These are phyloP conservation scores for Pseudisothecium myosuroides DNA, from an alignment of 225 moss, liverwort and hornwort species.

Conservation along the genomic window DNA sequence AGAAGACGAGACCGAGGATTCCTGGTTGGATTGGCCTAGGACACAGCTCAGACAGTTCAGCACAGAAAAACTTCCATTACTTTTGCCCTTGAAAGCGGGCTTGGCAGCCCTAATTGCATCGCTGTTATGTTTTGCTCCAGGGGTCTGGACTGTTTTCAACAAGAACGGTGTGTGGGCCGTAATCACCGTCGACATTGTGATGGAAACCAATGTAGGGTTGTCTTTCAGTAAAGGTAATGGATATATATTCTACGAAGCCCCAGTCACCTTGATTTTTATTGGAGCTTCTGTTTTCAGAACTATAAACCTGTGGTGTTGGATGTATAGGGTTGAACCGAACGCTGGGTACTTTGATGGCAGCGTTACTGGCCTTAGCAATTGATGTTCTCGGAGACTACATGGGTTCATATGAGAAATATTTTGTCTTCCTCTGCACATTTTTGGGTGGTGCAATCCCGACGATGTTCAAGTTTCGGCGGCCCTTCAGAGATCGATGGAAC, in stretches of 20 bases:
- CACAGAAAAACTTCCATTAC: background rate
- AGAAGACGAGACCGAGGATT: background rate
- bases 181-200: conserved; percentile 27
- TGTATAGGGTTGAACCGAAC: conserved; percentile 28
- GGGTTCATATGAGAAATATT: conserved; percentile 27
- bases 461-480: conserved; percentile 28
- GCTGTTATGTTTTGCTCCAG: conserved; percentile 20
- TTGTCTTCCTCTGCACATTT: conserved; percentile 12
- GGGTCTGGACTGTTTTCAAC: conserved; percentile 3
- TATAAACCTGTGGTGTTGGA: background rate
- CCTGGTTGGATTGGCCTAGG: conserved; percentile 3
- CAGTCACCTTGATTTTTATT: background rate
- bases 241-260: background rate
- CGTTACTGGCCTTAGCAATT: conserved; percentile 10
- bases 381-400: conserved; percentile 17
- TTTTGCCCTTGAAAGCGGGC: conserved; percentile 20
- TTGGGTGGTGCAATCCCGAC: conserved; percentile 25
- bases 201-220: conserved; percentile 29
- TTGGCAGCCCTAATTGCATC: conserved; percentile 20
- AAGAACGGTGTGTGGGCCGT: conserved; percentile 33
- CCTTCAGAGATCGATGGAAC: conserved; percentile 29
- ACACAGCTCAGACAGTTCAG: background rate
- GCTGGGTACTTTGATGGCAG: conserved; percentile 21
- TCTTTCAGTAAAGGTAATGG: conserved; percentile 27
- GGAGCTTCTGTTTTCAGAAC: background rate